Conservation (phyloP, 495 filamentous ascomycete species). For the Lasiosphaeria hispida region DNA sequence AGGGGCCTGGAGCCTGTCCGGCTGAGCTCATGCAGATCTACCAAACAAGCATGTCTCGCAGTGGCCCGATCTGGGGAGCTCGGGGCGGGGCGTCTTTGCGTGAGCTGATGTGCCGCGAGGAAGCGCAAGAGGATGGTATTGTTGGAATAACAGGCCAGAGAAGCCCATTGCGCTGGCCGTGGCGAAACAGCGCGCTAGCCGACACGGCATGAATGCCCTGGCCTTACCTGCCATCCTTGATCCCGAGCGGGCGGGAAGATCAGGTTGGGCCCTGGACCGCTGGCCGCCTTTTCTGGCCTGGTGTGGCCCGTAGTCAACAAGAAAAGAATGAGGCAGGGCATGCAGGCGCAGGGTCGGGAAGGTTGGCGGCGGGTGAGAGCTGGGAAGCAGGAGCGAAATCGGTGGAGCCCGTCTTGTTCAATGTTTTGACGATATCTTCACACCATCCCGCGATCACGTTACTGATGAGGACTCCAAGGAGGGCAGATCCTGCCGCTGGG, state of each 20-base stretch:
- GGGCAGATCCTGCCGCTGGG: constrained; percentile 31
- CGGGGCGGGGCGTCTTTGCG: background rate
- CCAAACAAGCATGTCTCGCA: background rate
- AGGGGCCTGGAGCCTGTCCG: constrained; percentile 10
- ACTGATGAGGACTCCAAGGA: constrained; percentile 37
- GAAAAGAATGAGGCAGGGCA: constrained; percentile 4
- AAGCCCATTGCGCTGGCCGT: too few species aligned
- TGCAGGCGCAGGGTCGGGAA: background rate
- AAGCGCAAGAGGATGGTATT: too few species aligned
- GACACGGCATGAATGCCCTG: background rate
- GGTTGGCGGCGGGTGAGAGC: background rate
- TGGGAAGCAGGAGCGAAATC: background rate
- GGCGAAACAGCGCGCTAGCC: too few species aligned
- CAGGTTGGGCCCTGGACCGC: too few species aligned
- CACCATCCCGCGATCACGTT: constrained; percentile 43
- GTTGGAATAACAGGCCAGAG: background rate
- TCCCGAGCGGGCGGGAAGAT: too few species aligned
- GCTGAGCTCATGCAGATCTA: constrained; percentile 14
- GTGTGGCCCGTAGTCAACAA: too few species aligned
- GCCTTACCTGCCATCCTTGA: too few species aligned
- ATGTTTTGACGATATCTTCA: constrained; percentile 31
- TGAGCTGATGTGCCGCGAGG: background rate
- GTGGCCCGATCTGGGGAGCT: too few species aligned
- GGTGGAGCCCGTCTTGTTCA: background rate
- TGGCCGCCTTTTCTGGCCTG: too few species aligned